Percentiles rank a stretch among this genome's conserved stretches.
Evolutionary conservation across 306 rosid species (phyloP).

Genomic region (Echinosophora koreensis): DNA sequence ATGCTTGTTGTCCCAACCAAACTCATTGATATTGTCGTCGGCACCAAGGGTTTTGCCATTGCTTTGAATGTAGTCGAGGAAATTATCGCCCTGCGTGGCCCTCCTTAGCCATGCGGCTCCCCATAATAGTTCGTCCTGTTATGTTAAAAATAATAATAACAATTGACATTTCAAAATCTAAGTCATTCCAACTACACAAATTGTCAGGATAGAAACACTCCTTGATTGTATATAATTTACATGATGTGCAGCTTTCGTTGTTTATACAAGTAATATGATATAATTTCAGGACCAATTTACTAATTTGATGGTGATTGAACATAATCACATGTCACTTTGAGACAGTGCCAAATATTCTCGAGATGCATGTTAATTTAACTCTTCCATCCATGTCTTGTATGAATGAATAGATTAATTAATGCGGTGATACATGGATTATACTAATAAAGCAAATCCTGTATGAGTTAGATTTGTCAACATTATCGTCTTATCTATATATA

Average conservation of each 20-base stretch:
- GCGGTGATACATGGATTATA: background rate
- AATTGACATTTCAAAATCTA: conserved; percentile 16
- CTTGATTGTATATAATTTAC: background rate
- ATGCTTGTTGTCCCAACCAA: conserved; percentile 96
- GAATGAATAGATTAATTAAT: conserved; percentile 1
- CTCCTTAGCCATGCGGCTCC: conserved; percentile 96
- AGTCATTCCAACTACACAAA: conserved; percentile 1
- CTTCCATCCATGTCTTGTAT: conserved; percentile 14
- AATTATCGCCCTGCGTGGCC: conserved; percentile 71
- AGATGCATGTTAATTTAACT: background rate
- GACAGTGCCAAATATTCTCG: conserved; percentile 22
- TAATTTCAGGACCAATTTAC: conserved; percentile 6
- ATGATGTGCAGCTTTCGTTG: background rate
- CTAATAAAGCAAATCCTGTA: background rate
- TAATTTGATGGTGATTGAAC: conserved; percentile 37
- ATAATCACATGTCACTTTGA: conserved; percentile 26
- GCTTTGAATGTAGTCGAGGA: conserved; percentile 71
- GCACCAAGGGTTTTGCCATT: conserved; percentile 88
- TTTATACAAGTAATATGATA: background rate
- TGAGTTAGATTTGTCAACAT: conserved; percentile 4
- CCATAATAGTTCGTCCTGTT: conserved; percentile 88
- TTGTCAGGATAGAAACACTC: background rate
- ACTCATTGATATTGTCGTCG: conserved; percentile 79
- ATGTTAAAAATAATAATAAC: background rate
- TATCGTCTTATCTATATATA: background rate